phyloP scores from a whole-genome alignment of 805 yeast species.

The Sugiyamaella lignohabitans region DNA sequence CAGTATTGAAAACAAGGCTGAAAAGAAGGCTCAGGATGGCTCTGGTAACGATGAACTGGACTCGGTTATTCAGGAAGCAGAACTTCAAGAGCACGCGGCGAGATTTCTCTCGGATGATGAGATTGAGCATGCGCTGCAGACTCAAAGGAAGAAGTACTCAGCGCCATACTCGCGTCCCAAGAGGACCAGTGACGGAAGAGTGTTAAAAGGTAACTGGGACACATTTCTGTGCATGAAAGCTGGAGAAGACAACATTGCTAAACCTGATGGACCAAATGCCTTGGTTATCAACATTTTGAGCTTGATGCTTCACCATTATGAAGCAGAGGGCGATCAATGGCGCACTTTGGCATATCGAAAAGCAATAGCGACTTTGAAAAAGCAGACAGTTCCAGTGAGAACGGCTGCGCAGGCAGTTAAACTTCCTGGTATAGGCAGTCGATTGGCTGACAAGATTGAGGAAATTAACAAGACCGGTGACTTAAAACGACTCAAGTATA shows the following conservation, averaged over 20 bases:
- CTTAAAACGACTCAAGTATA: constrained; percentile 21
- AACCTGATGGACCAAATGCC: constrained; percentile 26
- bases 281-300: constrained; percentile 30
- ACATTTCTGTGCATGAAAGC: constrained; percentile 3
- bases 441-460: constrained; percentile 40
- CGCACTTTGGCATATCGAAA: constrained; percentile 38
- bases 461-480: constrained; percentile 39
- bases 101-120: constrained; percentile 5
- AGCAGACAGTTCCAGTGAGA: constrained; percentile 27
- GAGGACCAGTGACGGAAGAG: not conserved
- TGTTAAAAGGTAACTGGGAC: constrained; percentile 6
- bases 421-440: constrained; percentile 38
- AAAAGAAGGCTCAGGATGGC: not conserved
- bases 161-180: not conserved
- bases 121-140: not conserved
- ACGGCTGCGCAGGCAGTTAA: constrained; percentile 36
- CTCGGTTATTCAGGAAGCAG: constrained; percentile 1
- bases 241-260: constrained; percentile 1
- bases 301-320: constrained; percentile 31
- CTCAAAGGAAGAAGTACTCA: not conserved
- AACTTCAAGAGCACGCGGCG: constrained; percentile 1
- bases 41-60: constrained; percentile 6
- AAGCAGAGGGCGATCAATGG: constrained; percentile 34
- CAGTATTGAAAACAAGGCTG: no score
- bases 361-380: constrained; percentile 37